Base-by-base conservation (phyloP, 2,329 filamentous ascomycete species). In the Clonostachys solani region DNA sequence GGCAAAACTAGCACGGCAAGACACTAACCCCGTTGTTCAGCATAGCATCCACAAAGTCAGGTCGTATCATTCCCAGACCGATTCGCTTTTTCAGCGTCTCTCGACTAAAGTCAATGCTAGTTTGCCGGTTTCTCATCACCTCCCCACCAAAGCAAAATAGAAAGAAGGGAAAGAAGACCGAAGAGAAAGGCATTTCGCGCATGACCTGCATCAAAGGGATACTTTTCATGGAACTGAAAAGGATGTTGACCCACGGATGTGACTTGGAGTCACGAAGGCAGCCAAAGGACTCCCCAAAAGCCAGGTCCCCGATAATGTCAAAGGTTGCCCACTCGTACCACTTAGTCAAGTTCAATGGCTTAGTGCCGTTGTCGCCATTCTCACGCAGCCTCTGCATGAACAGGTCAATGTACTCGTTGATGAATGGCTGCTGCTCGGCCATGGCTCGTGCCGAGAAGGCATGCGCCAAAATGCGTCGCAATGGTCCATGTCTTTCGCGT, bases 311-410 rank as follows among this genome's bases (percentile, higher is more conserved):
- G 16, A 59, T 57, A 5, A 59, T 48, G 34, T 60, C 57, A n/a
- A 57, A 59, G 1, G 57, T 58, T 16, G 53, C 50, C 19, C 45
- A 58, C 13, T 57, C 52, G 52, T 52, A 60, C 58, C n/a, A 42
- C 19, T 17, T 23, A 7, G 15, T 42, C 16, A 15, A 9, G 3
- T 17, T 42, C 8, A 15, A 15, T 15, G 23, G 57, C 35, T 2
- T 46, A 15, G 35, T 46, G 42, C 16, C 56, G 52, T 42, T 42
- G 16, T 36, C 44, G 15, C 44, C 50, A 5, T 56, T 52, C 12
- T 55, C 48, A 41, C 49, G 45, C 36, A 58, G 44, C 33, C 49
- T 41, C 23, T 51, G 40, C 33, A 57, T 43, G 15, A 62, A 46
- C 6, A 55, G 45, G 19, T 57, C 46, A 29, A 59, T 51, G 42